Evolutionary conservation across 768 basidiomycete genomes (phyloP), one percentile per base, ranked within the genome.

Genomic region (Mycena chlorophos): DNA sequence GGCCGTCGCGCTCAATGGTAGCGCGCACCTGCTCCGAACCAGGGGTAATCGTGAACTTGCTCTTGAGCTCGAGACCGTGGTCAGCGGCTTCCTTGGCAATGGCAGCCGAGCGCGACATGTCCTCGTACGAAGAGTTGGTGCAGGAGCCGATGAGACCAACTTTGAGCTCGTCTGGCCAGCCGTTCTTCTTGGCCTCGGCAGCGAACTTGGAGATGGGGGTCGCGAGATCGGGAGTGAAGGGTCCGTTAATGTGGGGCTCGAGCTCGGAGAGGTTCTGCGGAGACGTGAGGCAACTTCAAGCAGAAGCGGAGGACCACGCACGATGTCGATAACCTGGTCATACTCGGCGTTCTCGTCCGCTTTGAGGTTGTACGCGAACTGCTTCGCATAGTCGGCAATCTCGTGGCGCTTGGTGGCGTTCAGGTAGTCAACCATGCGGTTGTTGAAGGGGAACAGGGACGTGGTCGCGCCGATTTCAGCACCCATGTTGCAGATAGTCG

Each of bases 111-210:
- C 97, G 94, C 31, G 94, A 89, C 96, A 98, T 97, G 76, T 99
- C 97, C 78, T 99, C 97, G 71, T 99, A 99, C 29, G 97, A 98
- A 45, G 97, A 98, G 85, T 99, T 99, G 71, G 97, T 98, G 87
- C 97, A 99, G 45, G 97, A 98, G 50, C 97, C 97, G 71, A 99
- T 98, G 55, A 99, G 87, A 57, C 86, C 93, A 66, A 98, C 97
- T 78, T 91, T 94, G 78, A 99, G 86, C 71, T 99, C 95, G 52
- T 88, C 80, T 31, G 97, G 97, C 97, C 97, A 98, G 71, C 82
- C 79, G 79, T 98, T 98, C 79, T 91, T 87, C 84, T 92, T 93
- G 57, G 90, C 93, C 64, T 86, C 93, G 28, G 79, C 77, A 49
- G 91, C 90, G 68, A 98, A 97, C 81, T 96, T 90, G 73, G 95